Evolutionary conservation across 306 rosid genomes (phyloP).

Genomic region (Castanea crenata): DNA sequence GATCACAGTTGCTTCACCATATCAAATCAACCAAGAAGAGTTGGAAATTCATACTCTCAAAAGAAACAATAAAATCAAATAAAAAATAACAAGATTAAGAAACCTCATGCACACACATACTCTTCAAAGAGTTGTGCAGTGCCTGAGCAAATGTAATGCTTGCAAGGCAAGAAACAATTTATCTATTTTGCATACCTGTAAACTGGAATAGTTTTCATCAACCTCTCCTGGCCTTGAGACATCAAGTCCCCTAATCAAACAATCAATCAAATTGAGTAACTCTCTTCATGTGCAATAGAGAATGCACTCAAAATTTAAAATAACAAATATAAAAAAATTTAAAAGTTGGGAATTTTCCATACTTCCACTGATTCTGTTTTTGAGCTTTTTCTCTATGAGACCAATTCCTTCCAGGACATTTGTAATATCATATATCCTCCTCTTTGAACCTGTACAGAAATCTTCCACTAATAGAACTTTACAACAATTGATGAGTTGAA

Average conservation of each 20-base stretch:
- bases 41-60: not conserved
- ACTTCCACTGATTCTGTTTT: slow-evolving; percentile 99
- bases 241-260: slow-evolving; percentile 72
- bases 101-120: not conserved
- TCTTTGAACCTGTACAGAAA: slow-evolving; percentile 77
- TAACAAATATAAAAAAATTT: slow-evolving; percentile 11
- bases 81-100: not conserved
- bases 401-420: slow-evolving; percentile 99
- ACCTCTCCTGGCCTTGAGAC: slow-evolving; percentile 77
- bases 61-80: not conserved
- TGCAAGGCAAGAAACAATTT: slow-evolving; percentile 22
- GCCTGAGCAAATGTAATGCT: not conserved
- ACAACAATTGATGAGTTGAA: slow-evolving; percentile 23
- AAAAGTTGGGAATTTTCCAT: slow-evolving; percentile 31
- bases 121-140: not conserved
- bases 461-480: slow-evolving; percentile 24
- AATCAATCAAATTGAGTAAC: slow-evolving; percentile 33
- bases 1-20: slow-evolving; percentile 4
- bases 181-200: slow-evolving; percentile 62
- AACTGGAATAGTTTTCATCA: slow-evolving; percentile 68
- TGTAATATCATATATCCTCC: slow-evolving; percentile 97
- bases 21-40: slow-evolving; percentile 1
- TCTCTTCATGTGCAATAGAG: slow-evolving; percentile 14
- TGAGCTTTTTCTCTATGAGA: slow-evolving; percentile 95
- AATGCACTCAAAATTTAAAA: slow-evolving; percentile 13